A percentile compares a stretch with the other conserved stretches of the same genome.
Conservation (phyloP, 1,284 basidiomycete genomes). For the Puccinia horiana region DNA sequence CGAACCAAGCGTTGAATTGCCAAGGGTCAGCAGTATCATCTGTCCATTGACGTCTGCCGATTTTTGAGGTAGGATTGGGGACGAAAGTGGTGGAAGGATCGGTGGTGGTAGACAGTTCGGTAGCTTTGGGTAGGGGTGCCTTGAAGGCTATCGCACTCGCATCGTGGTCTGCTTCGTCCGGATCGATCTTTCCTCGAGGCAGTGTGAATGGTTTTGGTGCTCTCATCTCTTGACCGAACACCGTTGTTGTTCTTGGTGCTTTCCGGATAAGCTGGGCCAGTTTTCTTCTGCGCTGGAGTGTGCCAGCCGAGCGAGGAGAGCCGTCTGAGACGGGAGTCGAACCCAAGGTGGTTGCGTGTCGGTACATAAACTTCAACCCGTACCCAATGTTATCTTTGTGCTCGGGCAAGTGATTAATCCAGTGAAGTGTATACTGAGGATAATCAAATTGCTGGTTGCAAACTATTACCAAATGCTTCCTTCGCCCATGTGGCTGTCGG, state of each 20-base stretch:
- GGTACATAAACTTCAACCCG: neutral
- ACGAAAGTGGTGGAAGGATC: neutral
- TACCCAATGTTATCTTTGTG: constrained; percentile 33
- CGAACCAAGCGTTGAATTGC: constrained; percentile 45
- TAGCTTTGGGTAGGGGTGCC: constrained; percentile 26
- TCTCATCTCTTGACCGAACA: neutral
- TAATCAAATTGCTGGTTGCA: constrained; percentile 50
- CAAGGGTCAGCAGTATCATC: constrained; percentile 38
- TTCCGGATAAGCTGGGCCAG: neutral
- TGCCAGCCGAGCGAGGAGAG: too few relatives aligned
- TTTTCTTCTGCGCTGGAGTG: too few relatives aligned
- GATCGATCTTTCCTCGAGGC: constrained; percentile 25
- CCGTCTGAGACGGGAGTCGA: neutral
- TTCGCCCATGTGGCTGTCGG: constrained; percentile 22
- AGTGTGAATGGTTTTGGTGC: constrained; percentile 28
- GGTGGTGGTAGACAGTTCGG: neutral
- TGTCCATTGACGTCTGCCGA: constrained; percentile 36
- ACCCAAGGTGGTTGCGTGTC: neutral
- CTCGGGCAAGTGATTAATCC: constrained; percentile 50
- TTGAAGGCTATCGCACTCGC: constrained; percentile 40
- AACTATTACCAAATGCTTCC: constrained; percentile 50
- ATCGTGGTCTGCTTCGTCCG: constrained; percentile 31
- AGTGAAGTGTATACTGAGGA: constrained; percentile 50
- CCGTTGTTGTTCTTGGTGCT: neutral
- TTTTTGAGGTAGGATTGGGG: constrained; percentile 32